Conservation (phyloP, 495 filamentous ascomycete genomes). For the Mytilinidion resinicola region DNA sequence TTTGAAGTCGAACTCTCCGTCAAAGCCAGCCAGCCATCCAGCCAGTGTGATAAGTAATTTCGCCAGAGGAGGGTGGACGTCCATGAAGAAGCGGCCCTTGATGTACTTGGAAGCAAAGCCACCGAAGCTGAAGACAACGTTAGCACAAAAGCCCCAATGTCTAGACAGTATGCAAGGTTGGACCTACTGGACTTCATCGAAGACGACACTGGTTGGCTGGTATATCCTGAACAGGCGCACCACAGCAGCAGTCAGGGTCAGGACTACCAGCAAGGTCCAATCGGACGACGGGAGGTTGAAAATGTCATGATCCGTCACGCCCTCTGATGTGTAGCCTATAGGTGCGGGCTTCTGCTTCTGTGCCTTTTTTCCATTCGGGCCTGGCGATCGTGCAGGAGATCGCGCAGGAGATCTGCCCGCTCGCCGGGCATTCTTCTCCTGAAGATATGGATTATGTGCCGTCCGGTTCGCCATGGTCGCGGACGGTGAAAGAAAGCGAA, state of each 20-base stretch:
- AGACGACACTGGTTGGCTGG: conserved; percentile 92
- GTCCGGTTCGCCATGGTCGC: conserved; percentile 27
- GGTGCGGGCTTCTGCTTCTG: conserved; percentile 24
- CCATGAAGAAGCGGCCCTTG: conserved; percentile 98
- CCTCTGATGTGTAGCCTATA: conserved; percentile 58
- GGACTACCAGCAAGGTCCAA: conserved; percentile 62
- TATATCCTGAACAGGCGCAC: conserved; percentile 94
- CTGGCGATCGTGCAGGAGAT: conserved; percentile 23
- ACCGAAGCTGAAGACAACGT: conserved; percentile 59
- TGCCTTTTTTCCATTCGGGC: conserved; percentile 20
- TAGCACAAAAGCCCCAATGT: not conserved
- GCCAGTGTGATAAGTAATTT: conserved; percentile 93
- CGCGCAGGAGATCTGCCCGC: conserved; percentile 27
- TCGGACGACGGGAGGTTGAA: conserved; percentile 64
- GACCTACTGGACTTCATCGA: conserved; percentile 96
- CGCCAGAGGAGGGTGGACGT: conserved; percentile 95
- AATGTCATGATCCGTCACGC: conserved; percentile 60
- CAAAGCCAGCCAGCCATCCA: conserved; percentile 90
- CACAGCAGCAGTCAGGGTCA: conserved; percentile 69
- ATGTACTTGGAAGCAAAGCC: conserved; percentile 98
- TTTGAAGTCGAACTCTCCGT: conserved; percentile 97
- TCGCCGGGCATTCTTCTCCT: conserved; percentile 17
- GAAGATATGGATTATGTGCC: conserved; percentile 11
- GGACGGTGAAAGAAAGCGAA: not conserved
- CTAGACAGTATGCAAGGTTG: not conserved